Evolutionary conservation across 2,329 filamentous ascomycete species (phyloP), one percentile per base, ranked within the genome.

Genomic region (Diaporthe sp.): DNA sequence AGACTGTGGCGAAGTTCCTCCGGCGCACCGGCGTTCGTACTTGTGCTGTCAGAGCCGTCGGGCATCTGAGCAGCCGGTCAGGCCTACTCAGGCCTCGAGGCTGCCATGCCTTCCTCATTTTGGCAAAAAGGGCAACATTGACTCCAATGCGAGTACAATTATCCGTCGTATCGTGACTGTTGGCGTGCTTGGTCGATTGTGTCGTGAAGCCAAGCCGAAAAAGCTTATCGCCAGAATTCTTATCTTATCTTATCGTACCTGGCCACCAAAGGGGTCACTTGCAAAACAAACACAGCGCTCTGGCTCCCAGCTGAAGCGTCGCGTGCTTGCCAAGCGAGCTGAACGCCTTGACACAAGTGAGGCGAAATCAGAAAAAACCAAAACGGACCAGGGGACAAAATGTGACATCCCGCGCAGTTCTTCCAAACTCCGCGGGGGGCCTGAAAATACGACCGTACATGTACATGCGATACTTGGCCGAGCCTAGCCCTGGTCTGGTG

Each of bases 21-120:
- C 77, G 77, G 42, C 74, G 55, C 61, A 65, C 74, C 31, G 73
- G 42, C 4, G 73, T 44, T 10, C 22, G 65, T 22, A 76, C 72
- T 37, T 77, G 78, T 75, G 42, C 39, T 53, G 73, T 37, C 19
- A 65, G 28, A 22, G 19, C 46, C n/a, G 62, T 58, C 8, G 69
- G 73, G 31, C 79, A 75, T 22, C 77, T 77, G 34, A 77, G 46
- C 17, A 76, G 68, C n/a, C 65, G 53, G 10, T 72, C 75, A 8
- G 81, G 79, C 77, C 81, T 79, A 57, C 78, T 78, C 25, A 83
- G 73, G 53, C 79, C 78, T 72, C 80, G 77, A 37, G 81, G 77
- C 65, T 79, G 78, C 81, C 81, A 83, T 69, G 78, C 79, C 76
- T 80, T 81, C 77, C 75, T 81, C 82, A 84, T 84, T 3, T 53